phyloP scores from a whole-genome alignment of 2,329 filamentous ascomycete species.

The Eutypa lata region DNA sequence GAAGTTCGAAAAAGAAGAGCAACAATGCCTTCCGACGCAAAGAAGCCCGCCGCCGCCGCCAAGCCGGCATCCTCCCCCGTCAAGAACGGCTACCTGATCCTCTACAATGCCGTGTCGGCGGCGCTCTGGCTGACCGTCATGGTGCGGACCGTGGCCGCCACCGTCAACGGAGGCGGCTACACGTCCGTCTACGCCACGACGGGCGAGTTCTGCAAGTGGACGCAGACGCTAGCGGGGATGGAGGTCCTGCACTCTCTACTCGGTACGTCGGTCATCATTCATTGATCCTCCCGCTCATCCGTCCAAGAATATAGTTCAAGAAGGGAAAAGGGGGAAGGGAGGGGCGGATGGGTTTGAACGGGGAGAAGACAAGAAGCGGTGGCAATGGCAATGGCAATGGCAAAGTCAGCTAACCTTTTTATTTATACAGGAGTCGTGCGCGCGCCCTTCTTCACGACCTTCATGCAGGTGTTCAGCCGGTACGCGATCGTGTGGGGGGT shows the following conservation, averaged over 20 bases:
- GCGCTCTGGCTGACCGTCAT: constrained; percentile 77
- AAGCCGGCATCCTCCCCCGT: constrained; percentile 36
- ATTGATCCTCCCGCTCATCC: too few species aligned
- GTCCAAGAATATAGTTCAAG: not conserved
- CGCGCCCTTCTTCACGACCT: constrained; percentile 78
- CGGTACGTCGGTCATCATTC: constrained; percentile 47
- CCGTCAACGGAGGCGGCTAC: constrained; percentile 54
- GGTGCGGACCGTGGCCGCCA: constrained; percentile 54
- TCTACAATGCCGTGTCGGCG: constrained; percentile 80
- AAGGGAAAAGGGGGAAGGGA: too few species aligned
- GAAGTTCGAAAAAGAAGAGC: not conserved
- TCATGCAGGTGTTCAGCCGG: constrained; percentile 85
- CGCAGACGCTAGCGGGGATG: constrained; percentile 78
- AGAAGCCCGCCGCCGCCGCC: constrained; percentile 7
- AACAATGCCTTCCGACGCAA: constrained; percentile 7
- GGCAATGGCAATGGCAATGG: too few species aligned
- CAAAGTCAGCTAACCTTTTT: not conserved
- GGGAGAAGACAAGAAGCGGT: too few species aligned
- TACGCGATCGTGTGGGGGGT: constrained; percentile 88
- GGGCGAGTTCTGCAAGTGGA: constrained; percentile 70
- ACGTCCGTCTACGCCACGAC: constrained; percentile 58
- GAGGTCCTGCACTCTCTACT: constrained; percentile 80
- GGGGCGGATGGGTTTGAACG: too few species aligned
- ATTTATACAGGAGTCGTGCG: constrained; percentile 68
- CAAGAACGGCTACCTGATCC: constrained; percentile 69